Conservation (phyloP, 768 basidiomycete genomes). For the Agaricus blazei region DNA sequence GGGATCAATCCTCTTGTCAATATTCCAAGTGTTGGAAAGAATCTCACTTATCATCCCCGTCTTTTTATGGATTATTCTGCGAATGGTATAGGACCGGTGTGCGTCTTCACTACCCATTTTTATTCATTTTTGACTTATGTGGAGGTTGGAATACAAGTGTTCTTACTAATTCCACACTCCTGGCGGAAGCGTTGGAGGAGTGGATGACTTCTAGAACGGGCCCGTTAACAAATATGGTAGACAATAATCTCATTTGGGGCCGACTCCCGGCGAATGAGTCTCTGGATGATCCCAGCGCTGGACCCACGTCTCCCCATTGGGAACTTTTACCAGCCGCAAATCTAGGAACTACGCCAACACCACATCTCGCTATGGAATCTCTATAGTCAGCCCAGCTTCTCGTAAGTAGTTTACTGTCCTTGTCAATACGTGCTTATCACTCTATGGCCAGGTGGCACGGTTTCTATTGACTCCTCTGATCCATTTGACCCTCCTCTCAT, state of each 20-base stretch:
- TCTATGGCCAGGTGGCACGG: slow-evolving; percentile 1
- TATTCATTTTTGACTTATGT: neutral
- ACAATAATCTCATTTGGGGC: slow-evolving; percentile 16
- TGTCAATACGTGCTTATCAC: neutral
- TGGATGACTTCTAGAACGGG: slow-evolving; percentile 13
- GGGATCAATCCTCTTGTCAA: slow-evolving; percentile 21
- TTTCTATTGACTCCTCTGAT: slow-evolving; percentile 11
- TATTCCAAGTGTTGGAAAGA: slow-evolving; percentile 23
- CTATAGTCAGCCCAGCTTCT: slow-evolving; percentile 11
- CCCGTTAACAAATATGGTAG: slow-evolving; percentile 5
- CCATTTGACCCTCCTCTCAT: slow-evolving; percentile 11
- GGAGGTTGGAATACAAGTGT: neutral
- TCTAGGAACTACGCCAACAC: neutral
- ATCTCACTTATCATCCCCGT: slow-evolving; percentile 22
- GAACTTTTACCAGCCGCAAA: slow-evolving; percentile 12
- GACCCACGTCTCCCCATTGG: slow-evolving; percentile 17
- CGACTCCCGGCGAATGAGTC: slow-evolving; percentile 14
- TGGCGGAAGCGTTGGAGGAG: slow-evolving; percentile 10
- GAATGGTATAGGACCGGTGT: slow-evolving; percentile 7
- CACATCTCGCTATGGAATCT: neutral
- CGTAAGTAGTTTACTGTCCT: slow-evolving; percentile 2
- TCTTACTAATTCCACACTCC: neutral
- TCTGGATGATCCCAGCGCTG: slow-evolving; percentile 17
- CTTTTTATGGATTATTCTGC: slow-evolving; percentile 10
- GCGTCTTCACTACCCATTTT: neutral